These are phyloP conservation scores for Forsythia suspensa DNA, from an alignment of 257 asterid species.

Conservation along the genomic window DNA sequence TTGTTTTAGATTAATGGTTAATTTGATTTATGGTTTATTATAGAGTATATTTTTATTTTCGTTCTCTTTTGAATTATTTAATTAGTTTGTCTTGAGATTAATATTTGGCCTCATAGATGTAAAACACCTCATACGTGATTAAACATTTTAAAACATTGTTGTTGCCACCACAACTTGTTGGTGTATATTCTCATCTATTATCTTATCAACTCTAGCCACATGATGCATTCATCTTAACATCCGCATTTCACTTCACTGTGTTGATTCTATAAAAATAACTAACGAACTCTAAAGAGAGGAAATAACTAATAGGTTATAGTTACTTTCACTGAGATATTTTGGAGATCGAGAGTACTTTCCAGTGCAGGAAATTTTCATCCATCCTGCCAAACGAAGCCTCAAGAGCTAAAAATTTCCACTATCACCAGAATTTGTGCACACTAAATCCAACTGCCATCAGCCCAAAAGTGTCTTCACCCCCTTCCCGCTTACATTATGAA, in stretches of 20 bases:
- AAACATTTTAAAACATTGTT: background rate
- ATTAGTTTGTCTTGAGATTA: background rate
- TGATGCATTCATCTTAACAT: background rate
- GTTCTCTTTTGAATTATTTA: background rate
- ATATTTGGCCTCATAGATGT: background rate
- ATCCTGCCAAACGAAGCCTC: background rate
- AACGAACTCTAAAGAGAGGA: background rate
- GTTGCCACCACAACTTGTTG: background rate
- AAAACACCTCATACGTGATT: background rate
- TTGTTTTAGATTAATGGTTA: background rate
- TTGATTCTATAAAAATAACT: background rate
- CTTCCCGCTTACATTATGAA: background rate
- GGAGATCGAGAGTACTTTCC: conserved; percentile 7
- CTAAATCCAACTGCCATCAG: conserved; percentile 9
- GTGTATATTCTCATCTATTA: background rate
- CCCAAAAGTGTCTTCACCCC: background rate
- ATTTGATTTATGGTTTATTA: background rate
- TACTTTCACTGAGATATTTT: background rate
- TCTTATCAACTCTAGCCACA: background rate
- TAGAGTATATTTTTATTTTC: background rate
- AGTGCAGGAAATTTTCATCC: background rate
- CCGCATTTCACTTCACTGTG: background rate
- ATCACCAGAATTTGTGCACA: background rate
- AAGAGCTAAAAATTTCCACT: conserved; percentile 13
- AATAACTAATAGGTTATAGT: background rate